These are phyloP conservation scores for Multifurca ochricompacta DNA, from an alignment of 768 basidiomycete genomes.

Conservation along the genomic window DNA sequence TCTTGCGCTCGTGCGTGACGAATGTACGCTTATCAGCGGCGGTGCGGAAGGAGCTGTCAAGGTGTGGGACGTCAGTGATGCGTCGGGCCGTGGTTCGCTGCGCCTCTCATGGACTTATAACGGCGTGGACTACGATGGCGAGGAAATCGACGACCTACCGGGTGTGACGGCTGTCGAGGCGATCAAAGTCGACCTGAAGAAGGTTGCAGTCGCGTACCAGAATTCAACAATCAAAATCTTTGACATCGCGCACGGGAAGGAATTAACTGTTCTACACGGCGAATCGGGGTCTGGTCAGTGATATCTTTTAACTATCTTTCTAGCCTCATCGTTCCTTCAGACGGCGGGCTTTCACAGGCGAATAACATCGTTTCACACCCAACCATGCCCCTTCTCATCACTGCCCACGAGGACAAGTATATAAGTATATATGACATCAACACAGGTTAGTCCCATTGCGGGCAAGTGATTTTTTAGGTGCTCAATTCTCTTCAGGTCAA, in stretches of 20 bases:
- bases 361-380: constrained; percentile 88
- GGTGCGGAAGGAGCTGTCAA: constrained; percentile 90
- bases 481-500: constrained; percentile 43
- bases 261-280: constrained; percentile 46
- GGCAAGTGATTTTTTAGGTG: background rate
- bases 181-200: constrained; percentile 74
- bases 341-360: constrained; percentile 73
- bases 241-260: constrained; percentile 83
- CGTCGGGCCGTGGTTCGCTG: constrained; percentile 50
- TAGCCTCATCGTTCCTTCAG: constrained; percentile 32
- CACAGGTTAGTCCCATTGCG: constrained; percentile 48
- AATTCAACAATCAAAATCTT: constrained; percentile 88
- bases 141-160: constrained; percentile 36
- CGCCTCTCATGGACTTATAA: constrained; percentile 74
- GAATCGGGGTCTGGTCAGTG: constrained; percentile 14
- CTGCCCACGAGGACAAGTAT: constrained; percentile 90
- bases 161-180: constrained; percentile 82
- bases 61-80: constrained; percentile 82
- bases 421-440: constrained; percentile 83
- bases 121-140: constrained; percentile 47
- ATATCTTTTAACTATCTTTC: background rate
- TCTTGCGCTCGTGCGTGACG: constrained; percentile 75
- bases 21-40: constrained; percentile 79
- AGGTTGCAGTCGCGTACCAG: constrained; percentile 85
- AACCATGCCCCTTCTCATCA: constrained; percentile 78